A percentile compares a stretch with the other conserved stretches of the same genome.
These are phyloP conservation scores for Hymenoscyphus infarciens DNA, from an alignment of 2,329 filamentous ascomycete species.

Conservation along the genomic window DNA sequence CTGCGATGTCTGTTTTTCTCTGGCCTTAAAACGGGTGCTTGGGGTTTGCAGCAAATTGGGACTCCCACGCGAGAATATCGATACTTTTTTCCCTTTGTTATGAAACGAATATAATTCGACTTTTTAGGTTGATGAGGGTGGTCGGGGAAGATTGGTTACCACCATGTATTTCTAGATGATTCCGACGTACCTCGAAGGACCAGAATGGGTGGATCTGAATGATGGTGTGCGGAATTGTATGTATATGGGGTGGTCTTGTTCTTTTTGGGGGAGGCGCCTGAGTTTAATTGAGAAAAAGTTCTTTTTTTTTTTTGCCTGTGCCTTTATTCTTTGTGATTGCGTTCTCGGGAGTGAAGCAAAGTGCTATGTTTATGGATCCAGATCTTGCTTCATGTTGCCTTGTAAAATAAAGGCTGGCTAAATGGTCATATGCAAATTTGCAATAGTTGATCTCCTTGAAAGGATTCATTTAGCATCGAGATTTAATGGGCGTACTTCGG, in stretches of 20 bases:
- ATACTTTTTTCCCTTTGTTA: not conserved
- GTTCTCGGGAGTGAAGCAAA: no score
- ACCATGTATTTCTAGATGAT: slow-evolving; percentile 1
- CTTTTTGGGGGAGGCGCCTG: not conserved
- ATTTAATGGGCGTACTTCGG: no score
- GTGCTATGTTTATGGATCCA: no score
- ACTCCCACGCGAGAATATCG: not conserved
- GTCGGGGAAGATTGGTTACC: not conserved
- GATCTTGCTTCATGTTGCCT: no score
- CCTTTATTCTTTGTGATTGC: not conserved
- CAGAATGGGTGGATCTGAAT: not conserved
- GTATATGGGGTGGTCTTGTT: not conserved
- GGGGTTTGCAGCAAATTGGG: not conserved
- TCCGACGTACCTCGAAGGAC: not conserved
- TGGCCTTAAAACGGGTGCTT: not conserved
- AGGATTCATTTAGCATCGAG: no score
- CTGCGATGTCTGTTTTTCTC: not conserved
- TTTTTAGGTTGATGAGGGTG: not conserved
- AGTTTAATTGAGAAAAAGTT: not conserved
- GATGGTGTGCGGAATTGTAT: not conserved
- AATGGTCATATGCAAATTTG: no score
- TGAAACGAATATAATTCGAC: not conserved
- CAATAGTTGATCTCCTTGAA: no score
- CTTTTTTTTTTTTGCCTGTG: no score
- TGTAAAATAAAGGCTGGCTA: no score